Evolutionary conservation across 495 filamentous ascomycete genomes (phyloP), one percentile per base, ranked within the genome.

Genomic region (Pyronema domesticum): DNA sequence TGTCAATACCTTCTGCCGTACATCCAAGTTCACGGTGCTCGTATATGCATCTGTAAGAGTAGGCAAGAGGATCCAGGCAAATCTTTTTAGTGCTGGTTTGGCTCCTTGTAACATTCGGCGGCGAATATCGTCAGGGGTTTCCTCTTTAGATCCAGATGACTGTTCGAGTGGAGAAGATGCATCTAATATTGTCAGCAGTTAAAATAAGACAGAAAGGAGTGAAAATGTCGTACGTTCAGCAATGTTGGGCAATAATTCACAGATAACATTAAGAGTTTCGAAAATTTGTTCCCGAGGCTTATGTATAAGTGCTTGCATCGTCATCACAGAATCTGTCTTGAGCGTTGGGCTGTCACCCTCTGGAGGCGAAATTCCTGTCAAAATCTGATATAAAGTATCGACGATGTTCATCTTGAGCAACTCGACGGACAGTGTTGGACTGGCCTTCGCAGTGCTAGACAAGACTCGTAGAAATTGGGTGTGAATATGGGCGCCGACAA

Each of bases 301-400:
- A 64, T 96, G 93, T 52, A 99, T 95, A 60, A 99, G 70, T 34
- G 91, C 89, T 65, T 99, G 91, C 93, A 99, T 96, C 68, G 96
- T 89, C 47, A 99, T 79, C 30, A 96, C 89, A 64, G 85, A 94
- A 69, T 96, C 89, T 64, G 95, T 87, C 69, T 91, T 94, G 42
- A 78, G 70, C 19, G 76, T 77, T n/a, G 85, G 83, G 65, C 89
- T 83, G 14, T 93, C 85, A 42, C 83, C 83, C 59, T 72, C 77
- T 18, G 91, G 91, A 6, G 91, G 85, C 0, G 91, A 99, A 0
- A 99, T 85, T 36, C 93, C 91, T 0, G 93, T 99, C 56, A 99
- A 69, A 37, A 96, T 99, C 67, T 99, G 91, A 67, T 95, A 96
- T 9, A 99, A 75, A 0, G 91, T 99, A 65, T 99, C 91, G 14